These are phyloP conservation scores for Rhizophagus prolifer DNA, from an alignment of 192 early-diverging fungal genomes.

Conservation along the genomic window DNA sequence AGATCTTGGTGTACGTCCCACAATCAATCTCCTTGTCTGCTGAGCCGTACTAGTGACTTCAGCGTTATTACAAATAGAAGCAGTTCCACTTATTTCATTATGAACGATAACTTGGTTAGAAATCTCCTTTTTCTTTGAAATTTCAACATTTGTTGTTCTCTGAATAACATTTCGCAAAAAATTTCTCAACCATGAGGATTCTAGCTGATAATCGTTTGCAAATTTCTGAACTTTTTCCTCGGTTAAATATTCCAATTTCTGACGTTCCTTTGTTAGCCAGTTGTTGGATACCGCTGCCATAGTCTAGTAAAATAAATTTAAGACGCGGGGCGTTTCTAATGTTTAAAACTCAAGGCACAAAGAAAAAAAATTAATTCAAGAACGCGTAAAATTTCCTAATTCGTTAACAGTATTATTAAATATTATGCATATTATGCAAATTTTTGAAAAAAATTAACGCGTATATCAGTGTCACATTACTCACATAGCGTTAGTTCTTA, in stretches of 20 bases:
- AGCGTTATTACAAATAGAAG: not conserved
- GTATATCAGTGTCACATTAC: no score
- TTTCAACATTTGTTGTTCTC: not conserved
- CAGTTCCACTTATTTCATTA: not conserved
- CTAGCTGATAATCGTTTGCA: not conserved
- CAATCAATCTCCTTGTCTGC: not conserved
- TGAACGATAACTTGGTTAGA: not conserved
- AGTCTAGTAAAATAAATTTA: no score
- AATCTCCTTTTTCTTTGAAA: not conserved
- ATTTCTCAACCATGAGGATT: not conserved
- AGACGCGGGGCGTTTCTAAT: no score
- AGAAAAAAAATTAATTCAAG: no score
- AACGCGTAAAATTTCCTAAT: no score
- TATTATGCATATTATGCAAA: no score
- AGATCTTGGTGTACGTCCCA: not conserved
- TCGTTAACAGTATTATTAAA: no score
- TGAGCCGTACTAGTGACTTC: not conserved
- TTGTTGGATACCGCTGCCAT: not conserved
- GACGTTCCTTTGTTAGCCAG: not conserved
- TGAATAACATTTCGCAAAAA: not conserved
- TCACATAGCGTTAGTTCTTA: no score
- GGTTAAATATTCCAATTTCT: conserved; percentile 13
- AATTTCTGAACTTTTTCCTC: not conserved
- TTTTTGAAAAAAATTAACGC: no score
- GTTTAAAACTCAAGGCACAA: no score